Evolutionary conservation across 1,139 yeast species (phyloP).

Genomic region (Sugiyamaella novakii): DNA sequence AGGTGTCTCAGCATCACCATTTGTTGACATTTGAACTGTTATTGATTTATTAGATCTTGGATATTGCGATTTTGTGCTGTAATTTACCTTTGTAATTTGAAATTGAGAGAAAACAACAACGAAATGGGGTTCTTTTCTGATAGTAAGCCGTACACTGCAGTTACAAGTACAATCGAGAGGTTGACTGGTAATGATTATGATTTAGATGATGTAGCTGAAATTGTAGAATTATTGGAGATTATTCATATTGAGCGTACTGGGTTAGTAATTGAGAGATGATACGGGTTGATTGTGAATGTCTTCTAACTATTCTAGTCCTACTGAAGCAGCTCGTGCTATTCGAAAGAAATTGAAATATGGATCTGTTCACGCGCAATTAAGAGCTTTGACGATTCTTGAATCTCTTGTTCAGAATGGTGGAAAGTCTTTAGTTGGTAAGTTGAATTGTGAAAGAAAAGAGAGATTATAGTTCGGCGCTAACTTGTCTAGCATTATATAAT

Average conservation of each 20-base stretch:
- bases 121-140: constrained; percentile 45
- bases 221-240: constrained; percentile 50
- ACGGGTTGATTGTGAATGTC: no score
- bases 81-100: background rate
- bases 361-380: constrained; percentile 55
- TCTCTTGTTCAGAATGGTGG: constrained; percentile 79
- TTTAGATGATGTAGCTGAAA: constrained; percentile 45
- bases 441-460: no score
- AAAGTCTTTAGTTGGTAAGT: constrained; percentile 38
- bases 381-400: constrained; percentile 72
- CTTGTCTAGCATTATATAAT: constrained; percentile 56
- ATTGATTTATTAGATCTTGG: no score
- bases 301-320: no score
- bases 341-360: constrained; percentile 91
- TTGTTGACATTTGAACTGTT: no score
- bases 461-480: background rate
- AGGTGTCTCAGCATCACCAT: no score
- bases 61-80: no score
- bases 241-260: constrained; percentile 49
- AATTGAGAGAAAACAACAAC: background rate
- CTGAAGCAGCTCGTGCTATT: constrained; percentile 87
- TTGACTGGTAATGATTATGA: constrained; percentile 45
- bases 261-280: constrained; percentile 26
- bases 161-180: constrained; percentile 52
- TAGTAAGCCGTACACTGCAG: constrained; percentile 52